A percentile compares a stretch with the other conserved stretches of the same genome.
phyloP scores from a whole-genome alignment of 768 basidiomycete species.

The Suillus hirtellus region DNA sequence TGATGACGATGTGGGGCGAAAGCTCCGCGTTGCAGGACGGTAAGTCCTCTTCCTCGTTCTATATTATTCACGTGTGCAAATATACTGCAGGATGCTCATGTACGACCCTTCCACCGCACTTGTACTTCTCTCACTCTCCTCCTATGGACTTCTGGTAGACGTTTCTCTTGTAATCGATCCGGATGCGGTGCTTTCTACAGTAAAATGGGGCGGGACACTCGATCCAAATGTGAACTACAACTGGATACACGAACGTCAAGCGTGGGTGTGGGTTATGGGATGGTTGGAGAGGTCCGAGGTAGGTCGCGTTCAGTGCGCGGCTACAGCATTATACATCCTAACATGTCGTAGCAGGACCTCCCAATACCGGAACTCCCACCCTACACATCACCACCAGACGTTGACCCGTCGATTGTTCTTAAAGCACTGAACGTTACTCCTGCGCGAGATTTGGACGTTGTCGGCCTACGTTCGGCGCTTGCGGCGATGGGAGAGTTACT shows the following conservation, averaged over 20 bases:
- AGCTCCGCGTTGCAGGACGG: constrained; percentile 63
- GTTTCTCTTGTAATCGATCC: constrained; percentile 50
- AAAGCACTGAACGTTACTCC: constrained; percentile 54
- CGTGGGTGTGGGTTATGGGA: constrained; percentile 55
- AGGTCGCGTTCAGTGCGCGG: constrained; percentile 20
- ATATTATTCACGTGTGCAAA: constrained; percentile 6
- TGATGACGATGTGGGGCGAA: constrained; percentile 43
- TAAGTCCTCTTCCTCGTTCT: constrained; percentile 33
- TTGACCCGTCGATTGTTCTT: constrained; percentile 48
- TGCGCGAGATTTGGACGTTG: constrained; percentile 45
- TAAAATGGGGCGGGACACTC: constrained; percentile 13
- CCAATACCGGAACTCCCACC: constrained; percentile 45
- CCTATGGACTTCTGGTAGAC: constrained; percentile 57
- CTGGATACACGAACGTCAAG: constrained; percentile 58
- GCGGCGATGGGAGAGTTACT: constrained; percentile 20
- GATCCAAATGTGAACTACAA: constrained; percentile 17
- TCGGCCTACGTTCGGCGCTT: constrained; percentile 26
- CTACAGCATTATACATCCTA: neutral
- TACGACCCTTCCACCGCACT: constrained; percentile 53
- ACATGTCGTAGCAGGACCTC: constrained; percentile 33
- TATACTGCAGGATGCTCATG: constrained; percentile 48
- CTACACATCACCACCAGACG: constrained; percentile 38
- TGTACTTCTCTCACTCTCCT: constrained; percentile 50
- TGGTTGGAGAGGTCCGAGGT: constrained; percentile 54
- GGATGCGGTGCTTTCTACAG: constrained; percentile 18